These are phyloP conservation scores for Solanum raphanifolium DNA, from an alignment of 257 asterid genomes.

Conservation along the genomic window DNA sequence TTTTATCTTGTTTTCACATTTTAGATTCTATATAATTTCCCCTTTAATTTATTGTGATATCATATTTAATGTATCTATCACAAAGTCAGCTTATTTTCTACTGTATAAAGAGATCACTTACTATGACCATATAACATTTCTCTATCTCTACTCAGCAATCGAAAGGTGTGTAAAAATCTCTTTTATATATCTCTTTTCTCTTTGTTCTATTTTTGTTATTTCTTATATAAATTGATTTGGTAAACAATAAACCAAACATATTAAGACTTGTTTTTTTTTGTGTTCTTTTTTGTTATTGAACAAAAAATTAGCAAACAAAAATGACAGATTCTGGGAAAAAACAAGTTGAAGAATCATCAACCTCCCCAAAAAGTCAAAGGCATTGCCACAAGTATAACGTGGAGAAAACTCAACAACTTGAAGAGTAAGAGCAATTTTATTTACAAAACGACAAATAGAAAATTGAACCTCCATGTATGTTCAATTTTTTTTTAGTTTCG, in stretches of 20 bases:
- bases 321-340: slow-evolving; percentile 11
- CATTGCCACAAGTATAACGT: slow-evolving; percentile 42
- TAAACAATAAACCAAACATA: background rate
- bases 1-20: background rate
- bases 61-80: background rate
- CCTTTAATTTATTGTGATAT: background rate
- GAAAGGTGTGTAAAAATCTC: background rate
- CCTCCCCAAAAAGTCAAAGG: slow-evolving; percentile 21
- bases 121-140: background rate
- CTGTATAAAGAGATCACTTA: background rate
- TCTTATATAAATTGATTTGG: background rate
- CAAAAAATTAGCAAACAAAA: background rate
- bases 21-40: background rate
- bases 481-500: background rate
- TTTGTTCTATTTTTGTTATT: background rate
- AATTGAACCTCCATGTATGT: background rate
- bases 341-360: slow-evolving; percentile 9
- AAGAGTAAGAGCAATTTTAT: slow-evolving; percentile 31
- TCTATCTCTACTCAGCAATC: background rate
- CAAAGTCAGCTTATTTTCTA: background rate
- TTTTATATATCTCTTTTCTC: background rate
- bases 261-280: background rate
- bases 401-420: slow-evolving; percentile 50
- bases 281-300: background rate
- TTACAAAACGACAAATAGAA: background rate